phyloP scores from a whole-genome alignment of 2,329 filamentous ascomycete genomes.

The Botrytis sinoallii region DNA sequence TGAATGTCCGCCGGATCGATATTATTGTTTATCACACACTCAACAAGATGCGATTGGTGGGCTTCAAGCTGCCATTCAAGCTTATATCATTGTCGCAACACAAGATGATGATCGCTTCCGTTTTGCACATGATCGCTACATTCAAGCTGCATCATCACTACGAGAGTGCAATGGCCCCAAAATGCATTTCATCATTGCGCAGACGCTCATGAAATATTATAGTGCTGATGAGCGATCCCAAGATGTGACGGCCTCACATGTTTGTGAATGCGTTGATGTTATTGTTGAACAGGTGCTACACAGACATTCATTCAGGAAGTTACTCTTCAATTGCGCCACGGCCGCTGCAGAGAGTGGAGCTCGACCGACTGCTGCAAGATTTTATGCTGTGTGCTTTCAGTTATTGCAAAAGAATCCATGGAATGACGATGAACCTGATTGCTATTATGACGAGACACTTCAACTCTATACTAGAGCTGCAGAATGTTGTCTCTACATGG shows the following conservation, averaged over 20 bases:
- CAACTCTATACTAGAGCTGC: constrained; percentile 75
- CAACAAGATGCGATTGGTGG: constrained; percentile 70
- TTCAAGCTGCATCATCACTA: constrained; percentile 69
- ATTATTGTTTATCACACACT: constrained; percentile 45
- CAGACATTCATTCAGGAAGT: constrained; percentile 62
- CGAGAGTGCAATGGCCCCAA: constrained; percentile 66
- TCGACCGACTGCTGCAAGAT: constrained; percentile 75
- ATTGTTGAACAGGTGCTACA: constrained; percentile 63
- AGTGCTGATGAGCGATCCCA: constrained; percentile 57
- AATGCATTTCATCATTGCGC: constrained; percentile 90
- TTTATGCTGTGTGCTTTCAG: constrained; percentile 71
- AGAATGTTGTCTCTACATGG: constrained; percentile 79
- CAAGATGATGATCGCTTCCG: constrained; percentile 84
- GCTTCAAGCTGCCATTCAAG: constrained; percentile 76
- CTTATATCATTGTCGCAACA: constrained; percentile 76
- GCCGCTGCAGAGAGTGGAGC: constrained; percentile 79
- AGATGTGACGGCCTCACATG: constrained; percentile 76
- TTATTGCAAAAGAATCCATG: constrained; percentile 80
- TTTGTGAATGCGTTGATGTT: constrained; percentile 72
- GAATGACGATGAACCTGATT: constrained; percentile 66
- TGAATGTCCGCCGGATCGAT: constrained; percentile 40
- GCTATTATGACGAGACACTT: constrained; percentile 82
- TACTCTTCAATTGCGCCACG: constrained; percentile 76
- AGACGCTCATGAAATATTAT: constrained; percentile 73
- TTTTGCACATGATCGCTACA: constrained; percentile 85